Evolutionary conservation across 1,284 basidiomycete species (phyloP), one percentile per base, ranked within the genome.

Genomic region (Heterobasidion irregulare): DNA sequence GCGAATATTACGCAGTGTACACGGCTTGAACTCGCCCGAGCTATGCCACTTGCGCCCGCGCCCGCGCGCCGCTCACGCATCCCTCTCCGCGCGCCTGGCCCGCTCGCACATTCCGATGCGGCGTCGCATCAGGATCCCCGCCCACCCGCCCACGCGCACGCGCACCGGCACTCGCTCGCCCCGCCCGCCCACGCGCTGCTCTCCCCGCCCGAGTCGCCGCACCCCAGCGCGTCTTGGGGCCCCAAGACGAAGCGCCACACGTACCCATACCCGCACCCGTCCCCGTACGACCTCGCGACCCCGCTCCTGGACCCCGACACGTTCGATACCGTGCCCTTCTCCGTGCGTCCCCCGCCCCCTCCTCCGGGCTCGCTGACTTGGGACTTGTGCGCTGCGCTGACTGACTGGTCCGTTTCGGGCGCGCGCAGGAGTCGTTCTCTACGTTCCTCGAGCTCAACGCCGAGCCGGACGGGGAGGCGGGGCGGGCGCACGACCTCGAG

Each of bases 301-400:
- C 60, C 60, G 47, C 55, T 61, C 18, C 52, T 61, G 13, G 51
- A 59, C 34, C 38, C 59, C 15, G 57, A 61, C 33, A 54, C 55
- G 1, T 59, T 62, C 34, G 60, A 62, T 50, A 48, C 60, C 18
- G 56, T 52, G 32, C 59, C 60, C 16, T 62, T 62, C 56, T 62
- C 60, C 32, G 60, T 62, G 49, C 7, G 57, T 49, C 13, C 12
- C 34, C 15, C 19, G 12, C 33, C 15, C 26, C 34, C 10, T 6
- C 46, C 46, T 4, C 18, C 38, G n/a, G 38, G n/a, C 35, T 7
- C 44, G 18, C 18, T 26, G 15, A 19, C 46, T 33, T 16, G 9
- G 12, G 12, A 41, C 6, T 10, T 16, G n/a, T 35, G 32, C 49
- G 18, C 43, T 33, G 36, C 34, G 19, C 41, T 34, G 19, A 35